These are phyloP conservation scores for Jasminum sambac DNA, from an alignment of 257 asterid genomes.

Conservation along the genomic window DNA sequence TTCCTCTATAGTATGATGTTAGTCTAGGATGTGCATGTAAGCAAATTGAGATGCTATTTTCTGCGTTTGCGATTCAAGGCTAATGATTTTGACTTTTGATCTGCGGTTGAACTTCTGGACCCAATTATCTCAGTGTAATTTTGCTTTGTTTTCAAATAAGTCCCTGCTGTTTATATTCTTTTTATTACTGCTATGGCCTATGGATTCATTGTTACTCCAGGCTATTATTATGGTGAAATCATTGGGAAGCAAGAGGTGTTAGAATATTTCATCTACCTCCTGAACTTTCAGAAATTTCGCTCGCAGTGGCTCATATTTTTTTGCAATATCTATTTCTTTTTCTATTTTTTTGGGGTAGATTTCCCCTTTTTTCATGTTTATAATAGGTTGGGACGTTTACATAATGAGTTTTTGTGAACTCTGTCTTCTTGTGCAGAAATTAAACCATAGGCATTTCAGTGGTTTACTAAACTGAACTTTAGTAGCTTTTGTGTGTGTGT, in stretches of 20 bases:
- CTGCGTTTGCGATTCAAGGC: background rate
- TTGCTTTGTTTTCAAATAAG: background rate
- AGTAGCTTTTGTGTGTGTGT: background rate
- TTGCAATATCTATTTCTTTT: background rate
- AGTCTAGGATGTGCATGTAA: background rate
- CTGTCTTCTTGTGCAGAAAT: background rate
- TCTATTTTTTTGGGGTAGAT: background rate
- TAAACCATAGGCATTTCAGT: background rate
- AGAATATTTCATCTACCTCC: background rate
- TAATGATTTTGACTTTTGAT: background rate
- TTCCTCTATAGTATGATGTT: background rate
- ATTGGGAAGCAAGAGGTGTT: background rate
- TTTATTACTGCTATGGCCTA: background rate
- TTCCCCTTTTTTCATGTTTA: background rate
- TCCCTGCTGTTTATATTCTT: background rate
- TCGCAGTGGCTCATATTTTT: background rate
- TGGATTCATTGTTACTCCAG: background rate
- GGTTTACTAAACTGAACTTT: background rate
- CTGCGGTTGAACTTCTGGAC: background rate
- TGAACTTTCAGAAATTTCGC: background rate
- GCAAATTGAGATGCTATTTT: background rate
- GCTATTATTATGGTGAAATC: background rate
- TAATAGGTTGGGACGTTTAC: background rate
- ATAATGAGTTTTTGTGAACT: no score
- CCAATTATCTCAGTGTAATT: background rate